Evolutionary conservation across 495 filamentous ascomycete genomes (phyloP), one percentile per base, ranked within the genome.

Genomic region (Apiosordaria backusii): DNA sequence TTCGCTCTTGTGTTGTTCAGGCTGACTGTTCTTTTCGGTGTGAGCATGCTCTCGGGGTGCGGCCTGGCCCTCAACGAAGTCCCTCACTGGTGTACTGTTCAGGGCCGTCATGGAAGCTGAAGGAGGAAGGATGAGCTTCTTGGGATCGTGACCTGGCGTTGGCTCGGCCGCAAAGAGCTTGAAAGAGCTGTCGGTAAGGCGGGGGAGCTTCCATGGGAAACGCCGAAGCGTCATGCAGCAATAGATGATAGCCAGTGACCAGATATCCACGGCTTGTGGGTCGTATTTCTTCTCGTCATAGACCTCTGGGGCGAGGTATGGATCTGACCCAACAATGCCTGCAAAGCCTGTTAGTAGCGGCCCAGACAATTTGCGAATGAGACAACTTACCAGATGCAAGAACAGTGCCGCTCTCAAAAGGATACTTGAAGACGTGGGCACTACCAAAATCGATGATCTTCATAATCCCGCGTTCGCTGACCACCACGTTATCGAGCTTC

Each of bases 381-480:
- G 26, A 16, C 19, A 25, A 83, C 89, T 80, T 82, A 96, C 95
- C 95, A 74, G 86, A 89, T 53, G 95, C 93, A 50, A 86, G 82
- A 22, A 97, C 93, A 60, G 94, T 88, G 68, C 93, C 91, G 62
- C 88, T 92, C 79, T 99, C 95, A 75, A 99, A 99, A 2, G 95
- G 95, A 82, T 99, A 99, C 67, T 89, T 86, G 80, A 94, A 99
- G 57, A 99, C 93, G 65, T 92, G 93, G 4, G 95, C 93, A 79
- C 95, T 98, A 62, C 95, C 95, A 80, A 99, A 99, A 76, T 99
- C 95, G 68, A 99, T 99, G 60, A 99, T 90, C 79, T 99, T 99
- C 90, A 99, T 96, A 67, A 99, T 97, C n/a, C 95, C 95, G 69
- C 88, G 86, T 71, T 97, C 90, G 70, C 93, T 98, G 59, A 99